Conservation (phyloP, 176 grass and related monocot species). For the Lolium multiflorum region DNA sequence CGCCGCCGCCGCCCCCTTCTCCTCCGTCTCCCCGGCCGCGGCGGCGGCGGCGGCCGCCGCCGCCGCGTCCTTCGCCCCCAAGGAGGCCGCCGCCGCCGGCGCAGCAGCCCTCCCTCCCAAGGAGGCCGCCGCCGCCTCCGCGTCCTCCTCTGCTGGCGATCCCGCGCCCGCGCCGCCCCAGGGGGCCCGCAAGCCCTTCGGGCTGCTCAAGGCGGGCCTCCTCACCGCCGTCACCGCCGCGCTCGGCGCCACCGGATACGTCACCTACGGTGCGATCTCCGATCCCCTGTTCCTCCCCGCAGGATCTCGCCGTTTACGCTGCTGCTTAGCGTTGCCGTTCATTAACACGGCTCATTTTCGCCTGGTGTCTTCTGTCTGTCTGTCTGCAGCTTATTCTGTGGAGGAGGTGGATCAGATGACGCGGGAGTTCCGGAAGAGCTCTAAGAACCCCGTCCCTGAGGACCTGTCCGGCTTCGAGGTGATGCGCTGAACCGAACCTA, state of each 20-base stretch:
- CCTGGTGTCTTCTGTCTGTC: not conserved
- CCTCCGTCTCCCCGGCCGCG: constrained; percentile 38
- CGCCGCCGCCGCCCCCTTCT: constrained; percentile 30
- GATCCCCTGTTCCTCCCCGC: not conserved
- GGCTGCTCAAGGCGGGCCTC: constrained; percentile 50
- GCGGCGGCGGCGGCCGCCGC: not conserved
- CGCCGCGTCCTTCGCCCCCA: constrained; percentile 40
- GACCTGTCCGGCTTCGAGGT: constrained; percentile 66
- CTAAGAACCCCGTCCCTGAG: constrained; percentile 38
- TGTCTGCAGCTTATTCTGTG: constrained; percentile 64
- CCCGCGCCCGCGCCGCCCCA: constrained; percentile 34
- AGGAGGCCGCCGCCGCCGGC: constrained; percentile 30
- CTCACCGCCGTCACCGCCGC: constrained; percentile 61
- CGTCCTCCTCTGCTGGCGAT: constrained; percentile 33
- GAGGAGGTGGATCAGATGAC: constrained; percentile 86
- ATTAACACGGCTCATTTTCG: constrained; percentile 1
- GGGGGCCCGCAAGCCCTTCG: constrained; percentile 47
- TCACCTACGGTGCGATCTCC: constrained; percentile 65
- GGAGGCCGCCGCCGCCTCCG: constrained; percentile 15
- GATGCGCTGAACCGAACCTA: not conserved
- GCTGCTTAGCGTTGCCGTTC: not conserved
- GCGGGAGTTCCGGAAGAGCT: constrained; percentile 55
- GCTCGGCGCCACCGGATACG: constrained; percentile 66
- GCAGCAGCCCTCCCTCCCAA: constrained; percentile 34
- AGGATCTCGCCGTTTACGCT: constrained; percentile 4